phyloP scores from a whole-genome alignment of 345 rosid genomes.

The Euphorbia pulcherrima region DNA sequence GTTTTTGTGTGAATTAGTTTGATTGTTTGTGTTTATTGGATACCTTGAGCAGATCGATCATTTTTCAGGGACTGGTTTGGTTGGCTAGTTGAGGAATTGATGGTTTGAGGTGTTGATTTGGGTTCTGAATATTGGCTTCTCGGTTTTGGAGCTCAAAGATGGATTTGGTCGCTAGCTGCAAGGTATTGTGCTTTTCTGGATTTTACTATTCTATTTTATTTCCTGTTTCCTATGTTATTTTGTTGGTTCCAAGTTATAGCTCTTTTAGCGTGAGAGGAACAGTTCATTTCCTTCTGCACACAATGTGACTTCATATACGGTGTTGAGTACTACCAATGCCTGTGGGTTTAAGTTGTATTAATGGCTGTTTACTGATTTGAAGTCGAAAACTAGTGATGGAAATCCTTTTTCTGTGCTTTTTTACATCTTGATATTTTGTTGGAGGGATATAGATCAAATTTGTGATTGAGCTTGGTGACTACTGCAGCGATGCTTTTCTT shows the following conservation, averaged over 20 bases:
- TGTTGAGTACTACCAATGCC: no score
- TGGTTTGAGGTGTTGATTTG: slow-evolving; percentile 26
- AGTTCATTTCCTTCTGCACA: not conserved
- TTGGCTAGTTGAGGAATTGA: slow-evolving; percentile 12
- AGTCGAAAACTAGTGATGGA: not conserved
- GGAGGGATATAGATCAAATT: not conserved
- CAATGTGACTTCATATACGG: not conserved
- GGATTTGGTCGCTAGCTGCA: slow-evolving; percentile 79
- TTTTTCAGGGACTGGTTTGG: slow-evolving; percentile 28
- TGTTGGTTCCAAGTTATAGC: not conserved
- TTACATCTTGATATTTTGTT: no score
- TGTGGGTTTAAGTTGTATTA: not conserved
- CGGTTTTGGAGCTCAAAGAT: slow-evolving; percentile 33
- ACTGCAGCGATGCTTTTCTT: not conserved
- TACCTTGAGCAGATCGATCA: slow-evolving; percentile 40
- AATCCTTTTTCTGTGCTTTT: not conserved
- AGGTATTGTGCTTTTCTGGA: slow-evolving; percentile 42
- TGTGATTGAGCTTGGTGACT: not conserved
- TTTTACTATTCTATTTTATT: not conserved
- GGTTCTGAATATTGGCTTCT: slow-evolving; percentile 23
- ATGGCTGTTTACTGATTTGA: not conserved
- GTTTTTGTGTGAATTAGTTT: slow-evolving; percentile 20
- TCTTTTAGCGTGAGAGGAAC: not conserved
- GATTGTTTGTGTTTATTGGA: slow-evolving; percentile 3
- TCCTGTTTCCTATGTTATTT: not conserved